Evolutionary conservation across 2,329 filamentous ascomycete species (phyloP).

Genomic region (Pyricularia sp.): DNA sequence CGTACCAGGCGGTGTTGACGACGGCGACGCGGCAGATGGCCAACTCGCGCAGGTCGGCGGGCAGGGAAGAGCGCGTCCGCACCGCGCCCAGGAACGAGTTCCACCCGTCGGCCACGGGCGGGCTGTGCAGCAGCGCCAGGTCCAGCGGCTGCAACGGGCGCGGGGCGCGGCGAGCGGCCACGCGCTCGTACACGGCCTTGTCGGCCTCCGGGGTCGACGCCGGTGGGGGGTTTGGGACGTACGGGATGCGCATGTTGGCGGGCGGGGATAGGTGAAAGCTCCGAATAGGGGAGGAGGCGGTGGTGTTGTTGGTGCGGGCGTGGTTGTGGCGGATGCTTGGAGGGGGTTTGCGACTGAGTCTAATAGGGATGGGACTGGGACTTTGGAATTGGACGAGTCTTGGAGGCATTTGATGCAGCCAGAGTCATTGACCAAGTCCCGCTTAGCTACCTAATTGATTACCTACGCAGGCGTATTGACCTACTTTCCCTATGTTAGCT

Average conservation of each 20-base stretch:
- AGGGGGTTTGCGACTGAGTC: neutral
- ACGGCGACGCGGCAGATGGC: conserved; percentile 75
- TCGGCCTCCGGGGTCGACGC: conserved; percentile 34
- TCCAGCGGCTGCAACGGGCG: conserved; percentile 68
- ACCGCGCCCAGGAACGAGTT: conserved; percentile 59
- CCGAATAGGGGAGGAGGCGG: conserved; percentile 16
- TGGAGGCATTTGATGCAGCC: neutral
- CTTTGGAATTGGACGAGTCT: neutral
- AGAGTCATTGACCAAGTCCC: neutral
- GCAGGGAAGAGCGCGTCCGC: conserved; percentile 41
- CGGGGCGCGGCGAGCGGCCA: conserved; percentile 55
- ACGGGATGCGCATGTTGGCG: conserved; percentile 55
- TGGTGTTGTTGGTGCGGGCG: neutral
- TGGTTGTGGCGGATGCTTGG: neutral
- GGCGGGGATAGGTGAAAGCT: conserved; percentile 7
- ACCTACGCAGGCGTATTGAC: neutral
- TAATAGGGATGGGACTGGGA: neutral
- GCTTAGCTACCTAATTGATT: neutral
- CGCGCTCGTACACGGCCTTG: conserved; percentile 50
- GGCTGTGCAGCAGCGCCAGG: conserved; percentile 64
- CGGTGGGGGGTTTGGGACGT: conserved; percentile 43
- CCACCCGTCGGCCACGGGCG: conserved; percentile 67
- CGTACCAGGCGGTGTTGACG: conserved; percentile 75
- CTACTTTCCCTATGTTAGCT: neutral
- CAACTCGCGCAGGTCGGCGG: conserved; percentile 58